These are phyloP conservation scores for Backusella mclennaniae DNA, from an alignment of 192 early-diverging fungal species.

Conservation along the genomic window DNA sequence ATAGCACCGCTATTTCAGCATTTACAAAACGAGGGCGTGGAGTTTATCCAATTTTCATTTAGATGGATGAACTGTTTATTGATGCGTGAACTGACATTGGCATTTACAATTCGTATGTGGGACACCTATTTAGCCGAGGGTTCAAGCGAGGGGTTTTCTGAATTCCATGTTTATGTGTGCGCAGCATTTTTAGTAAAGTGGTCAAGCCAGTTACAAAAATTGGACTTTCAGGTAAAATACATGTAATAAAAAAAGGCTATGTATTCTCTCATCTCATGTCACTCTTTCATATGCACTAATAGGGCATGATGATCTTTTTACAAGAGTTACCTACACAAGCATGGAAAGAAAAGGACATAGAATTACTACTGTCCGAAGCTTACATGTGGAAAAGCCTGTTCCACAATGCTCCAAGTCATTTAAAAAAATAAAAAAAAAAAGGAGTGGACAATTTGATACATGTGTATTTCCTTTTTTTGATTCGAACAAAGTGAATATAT, in stretches of 20 bases:
- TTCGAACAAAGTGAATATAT: background rate
- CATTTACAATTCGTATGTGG: slow-evolving; percentile 96
- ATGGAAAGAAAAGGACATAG: slow-evolving; percentile 92
- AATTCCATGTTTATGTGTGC: slow-evolving; percentile 98
- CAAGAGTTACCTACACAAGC: slow-evolving; percentile 83
- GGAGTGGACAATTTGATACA: background rate
- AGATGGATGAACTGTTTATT: slow-evolving; percentile 99
- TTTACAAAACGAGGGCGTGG: slow-evolving; percentile 83
- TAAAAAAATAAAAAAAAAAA: slow-evolving; percentile 34
- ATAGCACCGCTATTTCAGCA: slow-evolving; percentile 77
- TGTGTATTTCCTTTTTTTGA: background rate
- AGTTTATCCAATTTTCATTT: slow-evolving; percentile 99
- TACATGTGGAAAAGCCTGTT: slow-evolving; percentile 97
- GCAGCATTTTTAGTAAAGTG: slow-evolving; percentile 97
- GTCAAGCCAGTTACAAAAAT: slow-evolving; percentile 75
- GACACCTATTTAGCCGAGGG: slow-evolving; percentile 94
- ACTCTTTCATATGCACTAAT: background rate
- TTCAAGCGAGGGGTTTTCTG: slow-evolving; percentile 81
- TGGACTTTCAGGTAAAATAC: slow-evolving; percentile 75
- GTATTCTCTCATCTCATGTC: too few species aligned
- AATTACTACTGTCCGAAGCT: slow-evolving; percentile 92
- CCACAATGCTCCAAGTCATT: slow-evolving; percentile 87
- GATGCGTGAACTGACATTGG: slow-evolving; percentile 91
- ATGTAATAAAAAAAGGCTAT: background rate
- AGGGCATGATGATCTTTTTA: slow-evolving; percentile 88